Evolutionary conservation across 441 rosid genomes (phyloP), one percentile per base, ranked within the genome.

Genomic region (Metrosideros polymorpha): DNA sequence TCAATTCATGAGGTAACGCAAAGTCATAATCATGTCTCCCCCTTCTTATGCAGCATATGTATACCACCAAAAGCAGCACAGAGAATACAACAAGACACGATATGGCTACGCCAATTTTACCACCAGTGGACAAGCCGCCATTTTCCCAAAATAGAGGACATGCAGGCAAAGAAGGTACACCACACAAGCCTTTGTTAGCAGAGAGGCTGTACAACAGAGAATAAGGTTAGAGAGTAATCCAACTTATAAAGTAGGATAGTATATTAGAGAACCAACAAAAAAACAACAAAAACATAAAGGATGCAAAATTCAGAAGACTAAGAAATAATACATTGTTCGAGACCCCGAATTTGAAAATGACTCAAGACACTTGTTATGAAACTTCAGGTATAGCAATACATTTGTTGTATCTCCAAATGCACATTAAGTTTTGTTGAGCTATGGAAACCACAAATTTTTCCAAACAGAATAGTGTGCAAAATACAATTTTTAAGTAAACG

Each of bases 121-220:
- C 98, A 1, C 96, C 97, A 66, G 92, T 91, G 51, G 99, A 98
- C 90, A 98, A 90, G 87, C 91, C 94, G 17, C 98, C 98, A 87
- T 95, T 91, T 84, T 94, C 93, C 99, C 99, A 97, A 82, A 98
- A 85, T 15, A 95, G 30, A 77, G 99, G 95, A 88, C 99, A 98
- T 5, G 91, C 59, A 1, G 96, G 95, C 90, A 96, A 91, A 76
- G 98, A 75, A 50, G 98, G 96, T 63, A 92, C 97, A 4, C 99
- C 99, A 47, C 99, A 98, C 91, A 98, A 89, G 56, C 95, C 98
- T 91, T 95, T 96, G 94, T 98, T 98, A 82, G 94, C 98, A n/a
- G 98, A 93, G 76, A 98, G 96, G 90, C 99, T 98, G 98, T 12
- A 90, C 86, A 63, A 84, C 15, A 49, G 76, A 83, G 53, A 30